These are phyloP conservation scores for Neurospora cerealis DNA, from an alignment of 495 filamentous ascomycete genomes.

Conservation along the genomic window DNA sequence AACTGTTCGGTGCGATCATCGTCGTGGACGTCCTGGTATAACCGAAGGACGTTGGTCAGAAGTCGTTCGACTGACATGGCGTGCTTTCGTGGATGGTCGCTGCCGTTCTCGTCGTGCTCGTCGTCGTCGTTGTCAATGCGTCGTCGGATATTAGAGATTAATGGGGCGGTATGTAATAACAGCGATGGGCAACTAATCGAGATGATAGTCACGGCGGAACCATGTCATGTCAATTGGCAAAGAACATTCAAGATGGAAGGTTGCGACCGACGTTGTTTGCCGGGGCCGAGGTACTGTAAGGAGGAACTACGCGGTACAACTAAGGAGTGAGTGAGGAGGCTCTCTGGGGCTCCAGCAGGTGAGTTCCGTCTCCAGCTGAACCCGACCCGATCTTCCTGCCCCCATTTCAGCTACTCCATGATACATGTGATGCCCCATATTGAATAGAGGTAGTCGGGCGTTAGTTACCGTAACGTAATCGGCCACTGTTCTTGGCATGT, in stretches of 20 bases:
- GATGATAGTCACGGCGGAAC: background rate
- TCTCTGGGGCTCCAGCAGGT: background rate
- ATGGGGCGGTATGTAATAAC: background rate
- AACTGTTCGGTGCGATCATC: conserved; percentile 45
- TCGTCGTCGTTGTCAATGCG: background rate
- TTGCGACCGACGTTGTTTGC: background rate
- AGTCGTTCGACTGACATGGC: conserved; percentile 41
- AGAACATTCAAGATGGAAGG: background rate
- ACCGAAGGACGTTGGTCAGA: conserved; percentile 38
- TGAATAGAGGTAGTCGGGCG: background rate
- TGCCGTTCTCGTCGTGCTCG: background rate
- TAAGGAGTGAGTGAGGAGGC: background rate
- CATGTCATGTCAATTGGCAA: background rate
- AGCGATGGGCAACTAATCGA: background rate
- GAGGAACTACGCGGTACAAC: background rate
- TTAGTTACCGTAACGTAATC: background rate
- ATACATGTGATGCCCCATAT: background rate
- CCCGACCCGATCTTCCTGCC: background rate
- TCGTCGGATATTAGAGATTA: background rate
- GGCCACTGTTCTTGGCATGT: background rate
- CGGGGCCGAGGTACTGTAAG: background rate
- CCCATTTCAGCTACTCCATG: background rate
- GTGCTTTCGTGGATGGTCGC: conserved; percentile 4
- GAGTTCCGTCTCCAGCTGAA: background rate
- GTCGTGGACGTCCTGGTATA: conserved; percentile 41